phyloP scores from a whole-genome alignment of 2,329 filamentous ascomycete genomes.

The Sporothrix curviconia region DNA sequence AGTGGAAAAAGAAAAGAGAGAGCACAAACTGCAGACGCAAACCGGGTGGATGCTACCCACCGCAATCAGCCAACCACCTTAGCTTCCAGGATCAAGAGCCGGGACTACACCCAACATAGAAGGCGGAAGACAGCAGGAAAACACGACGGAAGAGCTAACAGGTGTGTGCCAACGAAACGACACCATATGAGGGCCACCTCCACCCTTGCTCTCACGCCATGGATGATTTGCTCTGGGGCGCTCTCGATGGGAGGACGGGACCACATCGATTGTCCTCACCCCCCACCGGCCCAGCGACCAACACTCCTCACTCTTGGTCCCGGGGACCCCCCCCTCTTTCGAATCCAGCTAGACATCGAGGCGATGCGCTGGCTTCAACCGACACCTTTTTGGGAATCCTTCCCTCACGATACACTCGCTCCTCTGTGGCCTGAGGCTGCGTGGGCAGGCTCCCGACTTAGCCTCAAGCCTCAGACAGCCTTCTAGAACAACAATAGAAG shows the following conservation, averaged over 20 bases:
- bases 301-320: not conserved
- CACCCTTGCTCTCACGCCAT: constrained; percentile 8
- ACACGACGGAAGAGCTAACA: not conserved
- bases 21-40: not conserved
- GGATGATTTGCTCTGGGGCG: constrained; percentile 5
- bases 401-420: not conserved
- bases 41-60: constrained; percentile 5
- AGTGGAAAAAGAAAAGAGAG: not conserved
- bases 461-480: not conserved
- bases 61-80: constrained; percentile 1
- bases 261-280: not conserved
- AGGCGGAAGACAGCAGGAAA: constrained; percentile 7
- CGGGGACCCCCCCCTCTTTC: no score
- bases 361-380: constrained; percentile 8
- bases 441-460: not conserved
- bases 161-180: not conserved
- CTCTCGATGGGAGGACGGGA: not conserved
- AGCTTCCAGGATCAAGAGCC: constrained; percentile 8
- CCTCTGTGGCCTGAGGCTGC: not conserved
- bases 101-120: constrained; percentile 13
- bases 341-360: no score
- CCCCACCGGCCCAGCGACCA: not conserved
- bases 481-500: not conserved
- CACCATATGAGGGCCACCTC: constrained; percentile 4
- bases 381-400: constrained; percentile 12